Conservation (phyloP, 441 rosid genomes). For the Populus hybrid region DNA sequence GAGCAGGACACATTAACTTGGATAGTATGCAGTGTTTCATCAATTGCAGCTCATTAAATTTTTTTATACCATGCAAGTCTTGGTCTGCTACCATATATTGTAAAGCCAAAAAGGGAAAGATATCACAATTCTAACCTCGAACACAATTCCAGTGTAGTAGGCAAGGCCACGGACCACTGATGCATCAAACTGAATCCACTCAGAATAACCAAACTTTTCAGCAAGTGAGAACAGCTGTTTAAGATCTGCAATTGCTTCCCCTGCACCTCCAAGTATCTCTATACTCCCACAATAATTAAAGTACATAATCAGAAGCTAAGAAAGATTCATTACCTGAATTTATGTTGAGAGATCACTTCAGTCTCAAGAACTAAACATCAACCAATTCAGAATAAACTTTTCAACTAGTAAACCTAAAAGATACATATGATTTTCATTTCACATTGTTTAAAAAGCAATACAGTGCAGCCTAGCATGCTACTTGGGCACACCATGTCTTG, state of each 20-base stretch:
- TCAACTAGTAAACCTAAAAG: not conserved
- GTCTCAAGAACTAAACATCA: not conserved
- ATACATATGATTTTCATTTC: not conserved
- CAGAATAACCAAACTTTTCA: conserved; percentile 81
- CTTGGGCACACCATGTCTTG: not conserved
- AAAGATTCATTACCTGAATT: not conserved
- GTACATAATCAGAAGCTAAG: not conserved
- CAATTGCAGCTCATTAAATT: not conserved
- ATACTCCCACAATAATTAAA: conserved; percentile 18
- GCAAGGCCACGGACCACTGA: conserved; percentile 96
- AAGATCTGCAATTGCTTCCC: conserved; percentile 79
- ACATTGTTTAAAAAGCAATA: not conserved
- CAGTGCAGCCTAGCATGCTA: not conserved
- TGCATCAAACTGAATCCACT: conserved; percentile 96
- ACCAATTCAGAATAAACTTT: not conserved
- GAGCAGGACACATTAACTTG: not conserved
- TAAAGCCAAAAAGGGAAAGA: not conserved
- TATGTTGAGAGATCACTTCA: not conserved
- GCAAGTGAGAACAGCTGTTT: conserved; percentile 76
- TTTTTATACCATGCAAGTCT: not conserved
- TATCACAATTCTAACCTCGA: conserved; percentile 62
- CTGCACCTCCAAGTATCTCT: conserved; percentile 72
- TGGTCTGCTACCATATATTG: not conserved
- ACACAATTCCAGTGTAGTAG: conserved; percentile 91
- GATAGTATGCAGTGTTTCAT: not conserved